Percentiles rank a stretch among this genome's conserved stretches.
Conservation (phyloP, 208 protist species). For the Vickermania ingenoplastis region DNA sequence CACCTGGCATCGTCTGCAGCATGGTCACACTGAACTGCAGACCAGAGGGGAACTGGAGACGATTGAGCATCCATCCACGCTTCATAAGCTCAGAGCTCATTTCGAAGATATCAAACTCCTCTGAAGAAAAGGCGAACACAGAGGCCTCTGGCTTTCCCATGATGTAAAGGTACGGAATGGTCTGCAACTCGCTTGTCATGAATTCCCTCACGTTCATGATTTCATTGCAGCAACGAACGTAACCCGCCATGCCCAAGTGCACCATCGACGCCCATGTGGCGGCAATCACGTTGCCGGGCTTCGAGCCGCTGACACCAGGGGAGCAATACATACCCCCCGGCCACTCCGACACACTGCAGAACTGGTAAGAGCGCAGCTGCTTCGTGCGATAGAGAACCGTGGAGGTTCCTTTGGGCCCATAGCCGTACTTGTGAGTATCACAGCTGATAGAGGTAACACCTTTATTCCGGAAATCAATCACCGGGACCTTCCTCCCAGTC, state of each 20-base stretch:
- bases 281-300: slow-evolving; percentile 93
- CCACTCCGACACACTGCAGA: slow-evolving; percentile 94
- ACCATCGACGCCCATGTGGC: slow-evolving; percentile 96
- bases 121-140: slow-evolving; percentile 85
- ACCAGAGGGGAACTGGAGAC: slow-evolving; percentile 88
- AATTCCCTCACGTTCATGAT: slow-evolving; percentile 74
- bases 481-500: slow-evolving; percentile 75
- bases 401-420: slow-evolving; percentile 95
- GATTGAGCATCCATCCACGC: slow-evolving; percentile 91
- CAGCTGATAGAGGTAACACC: slow-evolving; percentile 98
- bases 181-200: slow-evolving; percentile 57
- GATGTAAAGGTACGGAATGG: slow-evolving; percentile 65
- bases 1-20: slow-evolving; percentile 65
- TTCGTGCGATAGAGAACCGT: slow-evolving; percentile 90
- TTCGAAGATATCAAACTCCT: slow-evolving; percentile 87
- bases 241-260: slow-evolving; percentile 83
- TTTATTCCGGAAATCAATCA: slow-evolving; percentile 93
- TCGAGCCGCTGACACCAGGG: slow-evolving; percentile 91
- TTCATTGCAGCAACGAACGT: slow-evolving; percentile 61
- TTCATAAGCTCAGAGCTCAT: slow-evolving; percentile 70
- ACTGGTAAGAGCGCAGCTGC: slow-evolving; percentile 91
- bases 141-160: slow-evolving; percentile 77
- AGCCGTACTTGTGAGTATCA: slow-evolving; percentile 99
- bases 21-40: slow-evolving; percentile 90
- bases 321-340: slow-evolving; percentile 98